These are phyloP conservation scores for Blyttiomyces sp. DNA, from an alignment of 371 early-diverging fungal species.

Conservation along the genomic window DNA sequence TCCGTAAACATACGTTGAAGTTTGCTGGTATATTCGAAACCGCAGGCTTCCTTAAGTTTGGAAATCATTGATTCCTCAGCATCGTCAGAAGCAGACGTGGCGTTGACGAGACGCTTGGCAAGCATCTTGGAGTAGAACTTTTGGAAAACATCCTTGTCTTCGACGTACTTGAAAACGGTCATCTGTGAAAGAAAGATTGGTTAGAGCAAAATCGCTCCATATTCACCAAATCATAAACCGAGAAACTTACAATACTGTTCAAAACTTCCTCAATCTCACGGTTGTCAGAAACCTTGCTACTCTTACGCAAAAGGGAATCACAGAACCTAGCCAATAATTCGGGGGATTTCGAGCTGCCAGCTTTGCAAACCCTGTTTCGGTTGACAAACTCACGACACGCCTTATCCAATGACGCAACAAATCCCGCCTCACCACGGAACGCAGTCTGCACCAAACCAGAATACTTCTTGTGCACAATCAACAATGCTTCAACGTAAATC, in stretches of 20 bases:
- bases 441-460: slow-evolving; percentile 57
- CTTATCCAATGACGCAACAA: slow-evolving; percentile 81
- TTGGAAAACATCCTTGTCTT: slow-evolving; percentile 63
- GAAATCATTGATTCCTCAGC: slow-evolving; percentile 48
- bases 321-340: slow-evolving; percentile 84
- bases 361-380: slow-evolving; percentile 59
- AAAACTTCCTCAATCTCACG: slow-evolving; percentile 79
- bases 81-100: slow-evolving; percentile 45
- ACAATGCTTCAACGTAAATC: slow-evolving; percentile 44
- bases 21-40: slow-evolving; percentile 84
- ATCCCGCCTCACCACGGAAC: slow-evolving; percentile 67
- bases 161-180: slow-evolving; percentile 54
- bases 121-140: slow-evolving; percentile 54
- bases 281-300: slow-evolving; percentile 42
- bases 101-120: slow-evolving; percentile 50
- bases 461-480: slow-evolving; percentile 66
- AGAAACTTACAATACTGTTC: slow-evolving; percentile 67
- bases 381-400: slow-evolving; percentile 66
- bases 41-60: slow-evolving; percentile 63
- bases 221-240: slow-evolving; percentile 38
- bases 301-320: slow-evolving; percentile 72
- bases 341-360: slow-evolving; percentile 57
- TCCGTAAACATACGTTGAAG: slow-evolving; percentile 89
- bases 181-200: slow-evolving; percentile 27
- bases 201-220: slow-evolving; percentile 15